Evolutionary conservation across 257 asterid genomes (phyloP), one percentile per base, ranked within the genome.

Genomic region (Solanum chmielewskii): DNA sequence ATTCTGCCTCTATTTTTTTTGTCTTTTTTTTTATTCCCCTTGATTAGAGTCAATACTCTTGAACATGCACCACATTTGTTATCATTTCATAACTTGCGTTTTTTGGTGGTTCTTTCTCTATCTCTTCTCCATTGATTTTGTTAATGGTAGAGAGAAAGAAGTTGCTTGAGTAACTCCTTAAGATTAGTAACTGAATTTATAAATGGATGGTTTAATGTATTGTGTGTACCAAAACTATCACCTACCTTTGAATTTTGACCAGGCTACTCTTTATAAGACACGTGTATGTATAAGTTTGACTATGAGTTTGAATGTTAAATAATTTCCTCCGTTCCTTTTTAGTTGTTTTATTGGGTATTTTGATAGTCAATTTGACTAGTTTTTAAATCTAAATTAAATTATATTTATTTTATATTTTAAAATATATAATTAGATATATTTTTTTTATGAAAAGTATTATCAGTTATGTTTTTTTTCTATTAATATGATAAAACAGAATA

Each of bases 81-180:
- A 49, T 47, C 64, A 80, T 47, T 45, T 45, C 68, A 80, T 29
- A 49, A 18, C 68, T 80, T 47, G 68, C 49, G 12, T 27, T 16
- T 47, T 76, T 80, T 29, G 35, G 66, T 56, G 41, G 39, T 47
- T 47, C 7, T 80, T 47, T 80, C 20, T 47, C 68, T 27, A 18
- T 47, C 27, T 80, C 66, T 56, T 77, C 64, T 77, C 84, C 84
- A 42, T 16, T 86, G 20, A 71, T 83, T 44, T 70, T 39, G 75
- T 87, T 83, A 42, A 33, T 88, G 71, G 86, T 47, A 78, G 87
- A 84, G 75, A 56, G 78, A 31, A 86, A 68, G 44, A 47, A 80
- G 68, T 80, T 80, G 85, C 85, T 80, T 80, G 42, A 80, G 44
- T 47, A 44, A 27, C 85, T 80, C 68, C 85, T 47, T 8, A 80